These are phyloP conservation scores for Paraphoma sp. DNA, from an alignment of 2,329 filamentous ascomycete species.

Conservation along the genomic window DNA sequence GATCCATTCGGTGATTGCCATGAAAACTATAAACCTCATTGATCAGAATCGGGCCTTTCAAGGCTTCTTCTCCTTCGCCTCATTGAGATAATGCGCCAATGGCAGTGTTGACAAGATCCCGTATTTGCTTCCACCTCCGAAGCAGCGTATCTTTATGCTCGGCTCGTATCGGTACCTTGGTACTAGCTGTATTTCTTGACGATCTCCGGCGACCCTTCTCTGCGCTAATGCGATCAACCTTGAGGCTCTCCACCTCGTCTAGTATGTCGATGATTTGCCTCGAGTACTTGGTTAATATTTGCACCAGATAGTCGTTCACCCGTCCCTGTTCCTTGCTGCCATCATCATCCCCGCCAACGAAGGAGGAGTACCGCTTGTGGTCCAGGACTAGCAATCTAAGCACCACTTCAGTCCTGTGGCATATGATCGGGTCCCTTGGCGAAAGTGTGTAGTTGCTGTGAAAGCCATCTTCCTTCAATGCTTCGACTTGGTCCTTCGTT, in stretches of 20 bases:
- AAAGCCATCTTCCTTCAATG: slow-evolving; percentile 53
- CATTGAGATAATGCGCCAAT: slow-evolving; percentile 9
- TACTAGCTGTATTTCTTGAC: background rate
- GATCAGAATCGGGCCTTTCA: too few species aligned
- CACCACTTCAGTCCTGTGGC: slow-evolving; percentile 55
- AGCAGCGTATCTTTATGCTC: slow-evolving; percentile 32
- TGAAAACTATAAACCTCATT: too few species aligned
- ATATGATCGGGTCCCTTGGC: slow-evolving; percentile 38
- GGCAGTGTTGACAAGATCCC: slow-evolving; percentile 24
- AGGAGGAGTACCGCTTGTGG: slow-evolving; percentile 35
- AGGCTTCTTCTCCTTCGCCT: too few species aligned
- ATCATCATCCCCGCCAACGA: slow-evolving; percentile 42
- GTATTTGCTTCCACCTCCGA: slow-evolving; percentile 50
- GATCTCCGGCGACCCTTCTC: background rate
- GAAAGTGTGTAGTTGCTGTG: slow-evolving; percentile 43
- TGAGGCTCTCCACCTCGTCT: slow-evolving; percentile 34
- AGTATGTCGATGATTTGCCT: slow-evolving; percentile 33
- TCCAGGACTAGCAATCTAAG: slow-evolving; percentile 46
- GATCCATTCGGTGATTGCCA: too few species aligned
- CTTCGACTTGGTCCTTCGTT: slow-evolving; percentile 32
- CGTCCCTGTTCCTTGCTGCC: slow-evolving; percentile 41
- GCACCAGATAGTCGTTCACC: slow-evolving; percentile 47
- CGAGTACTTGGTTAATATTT: slow-evolving; percentile 38
- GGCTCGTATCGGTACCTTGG: background rate
- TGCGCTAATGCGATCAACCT: slow-evolving; percentile 11